Conservation (phyloP, 2,329 filamentous ascomycete species). For the Beauveria scarabaeidicola region DNA sequence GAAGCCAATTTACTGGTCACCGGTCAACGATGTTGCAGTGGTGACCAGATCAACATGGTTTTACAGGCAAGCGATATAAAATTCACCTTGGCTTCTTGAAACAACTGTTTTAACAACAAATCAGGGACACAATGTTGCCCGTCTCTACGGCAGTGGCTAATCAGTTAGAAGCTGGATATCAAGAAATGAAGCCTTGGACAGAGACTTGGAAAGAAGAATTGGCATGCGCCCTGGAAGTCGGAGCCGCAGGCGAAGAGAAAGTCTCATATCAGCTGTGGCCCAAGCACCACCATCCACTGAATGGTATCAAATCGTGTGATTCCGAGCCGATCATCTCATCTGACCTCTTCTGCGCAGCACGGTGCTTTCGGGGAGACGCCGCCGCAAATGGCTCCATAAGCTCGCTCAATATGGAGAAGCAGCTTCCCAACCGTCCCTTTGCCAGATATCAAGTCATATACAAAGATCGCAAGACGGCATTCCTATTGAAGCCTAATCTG, state of each 20-base stretch:
- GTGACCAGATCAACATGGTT: constrained; percentile 93
- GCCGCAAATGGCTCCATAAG: constrained; percentile 45
- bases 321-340: constrained; percentile 35
- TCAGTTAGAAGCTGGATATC: constrained; percentile 83
- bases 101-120: constrained; percentile 13
- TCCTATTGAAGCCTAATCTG: constrained; percentile 76
- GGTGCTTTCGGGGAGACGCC: constrained; percentile 51
- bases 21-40: constrained; percentile 76
- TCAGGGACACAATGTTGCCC: constrained; percentile 76
- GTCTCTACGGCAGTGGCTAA: constrained; percentile 82
- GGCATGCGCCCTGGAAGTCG: constrained; percentile 81
- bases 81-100: neutral
- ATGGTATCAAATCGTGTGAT: constrained; percentile 10
- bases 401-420: constrained; percentile 23
- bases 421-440: constrained; percentile 48
- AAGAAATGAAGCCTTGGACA: constrained; percentile 78
- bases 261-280: constrained; percentile 79
- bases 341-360: constrained; percentile 51
- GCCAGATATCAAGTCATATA: constrained; percentile 78
- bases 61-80: constrained; percentile 50
- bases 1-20: constrained; percentile 97
- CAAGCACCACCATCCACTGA: constrained; percentile 31
- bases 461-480: constrained; percentile 66
- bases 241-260: constrained; percentile 84
- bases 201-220: constrained; percentile 91